These are phyloP conservation scores for Lanmaoa rubissima DNA, from an alignment of 768 basidiomycete species.

Conservation along the genomic window DNA sequence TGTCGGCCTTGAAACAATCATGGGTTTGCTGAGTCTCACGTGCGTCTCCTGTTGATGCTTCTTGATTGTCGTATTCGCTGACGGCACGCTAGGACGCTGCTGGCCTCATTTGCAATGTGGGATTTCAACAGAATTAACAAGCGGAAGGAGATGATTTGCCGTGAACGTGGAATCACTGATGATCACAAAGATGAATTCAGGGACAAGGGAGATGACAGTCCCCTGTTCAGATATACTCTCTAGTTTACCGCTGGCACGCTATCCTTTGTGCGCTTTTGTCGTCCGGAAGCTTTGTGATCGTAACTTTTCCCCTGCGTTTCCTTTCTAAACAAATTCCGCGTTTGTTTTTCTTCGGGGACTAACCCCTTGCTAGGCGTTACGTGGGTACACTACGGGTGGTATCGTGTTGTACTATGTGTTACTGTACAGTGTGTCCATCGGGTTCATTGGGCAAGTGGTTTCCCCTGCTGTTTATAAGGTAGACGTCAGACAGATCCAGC, in stretches of 20 bases:
- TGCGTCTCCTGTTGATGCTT: slow-evolving; percentile 13
- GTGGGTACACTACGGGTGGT: background rate
- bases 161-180: slow-evolving; percentile 41
- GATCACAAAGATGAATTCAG: slow-evolving; percentile 39
- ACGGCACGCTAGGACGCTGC: slow-evolving; percentile 34
- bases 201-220: slow-evolving; percentile 50
- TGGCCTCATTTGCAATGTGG: slow-evolving; percentile 43
- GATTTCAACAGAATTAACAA: slow-evolving; percentile 47
- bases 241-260: background rate
- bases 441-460: background rate
- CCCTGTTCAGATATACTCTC: slow-evolving; percentile 46
- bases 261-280: background rate
- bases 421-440: background rate
- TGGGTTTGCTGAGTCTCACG: slow-evolving; percentile 27
- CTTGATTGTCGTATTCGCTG: slow-evolving; percentile 25
- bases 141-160: slow-evolving; percentile 42
- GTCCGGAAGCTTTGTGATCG: background rate
- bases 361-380: background rate
- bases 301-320: background rate
- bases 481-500: no score
- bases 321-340: background rate
- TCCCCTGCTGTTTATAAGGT: no score
- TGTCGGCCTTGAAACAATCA: slow-evolving; percentile 31
- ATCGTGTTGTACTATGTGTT: background rate
- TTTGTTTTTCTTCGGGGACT: background rate